Conservation (phyloP, 768 basidiomycete genomes). For the Chalciporus chontae region DNA sequence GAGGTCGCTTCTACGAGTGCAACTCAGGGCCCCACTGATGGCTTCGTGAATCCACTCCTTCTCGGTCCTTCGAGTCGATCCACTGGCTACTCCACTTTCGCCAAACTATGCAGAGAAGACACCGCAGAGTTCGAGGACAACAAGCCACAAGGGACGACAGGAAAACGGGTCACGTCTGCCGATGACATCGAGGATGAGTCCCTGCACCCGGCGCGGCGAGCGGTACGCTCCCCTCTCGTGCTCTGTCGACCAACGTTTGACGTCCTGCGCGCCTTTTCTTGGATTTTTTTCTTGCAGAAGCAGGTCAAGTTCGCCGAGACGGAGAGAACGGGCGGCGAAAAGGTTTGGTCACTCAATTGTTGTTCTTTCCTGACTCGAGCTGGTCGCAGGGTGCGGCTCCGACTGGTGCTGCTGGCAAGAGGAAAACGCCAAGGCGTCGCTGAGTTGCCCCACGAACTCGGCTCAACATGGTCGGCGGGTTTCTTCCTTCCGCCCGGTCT, state of each 20-base stretch:
- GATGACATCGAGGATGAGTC: conserved; percentile 20
- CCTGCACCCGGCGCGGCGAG: conserved; percentile 26
- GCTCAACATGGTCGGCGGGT: not conserved
- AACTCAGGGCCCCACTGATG: conserved; percentile 5
- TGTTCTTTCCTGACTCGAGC: conserved; percentile 1
- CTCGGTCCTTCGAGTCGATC: conserved; percentile 21
- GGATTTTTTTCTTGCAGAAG: conserved; percentile 18
- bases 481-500: not conserved
- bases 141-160: conserved; percentile 11
- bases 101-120: conserved; percentile 26
- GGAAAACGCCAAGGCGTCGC: conserved; percentile 25
- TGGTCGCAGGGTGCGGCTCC: conserved; percentile 3
- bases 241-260: not conserved
- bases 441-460: conserved; percentile 1
- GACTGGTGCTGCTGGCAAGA: conserved; percentile 12
- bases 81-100: conserved; percentile 17
- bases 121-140: conserved; percentile 23
- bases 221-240: conserved; percentile 14
- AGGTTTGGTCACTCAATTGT: conserved; percentile 17
- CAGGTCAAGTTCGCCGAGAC: conserved; percentile 14
- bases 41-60: conserved; percentile 8
- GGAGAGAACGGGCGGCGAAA: conserved; percentile 16
- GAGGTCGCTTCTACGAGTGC: conserved; percentile 10
- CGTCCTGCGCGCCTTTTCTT: not conserved
- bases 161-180: conserved; percentile 23